phyloP scores from a whole-genome alignment of 306 rosid species.

The Purshia tridentata region DNA sequence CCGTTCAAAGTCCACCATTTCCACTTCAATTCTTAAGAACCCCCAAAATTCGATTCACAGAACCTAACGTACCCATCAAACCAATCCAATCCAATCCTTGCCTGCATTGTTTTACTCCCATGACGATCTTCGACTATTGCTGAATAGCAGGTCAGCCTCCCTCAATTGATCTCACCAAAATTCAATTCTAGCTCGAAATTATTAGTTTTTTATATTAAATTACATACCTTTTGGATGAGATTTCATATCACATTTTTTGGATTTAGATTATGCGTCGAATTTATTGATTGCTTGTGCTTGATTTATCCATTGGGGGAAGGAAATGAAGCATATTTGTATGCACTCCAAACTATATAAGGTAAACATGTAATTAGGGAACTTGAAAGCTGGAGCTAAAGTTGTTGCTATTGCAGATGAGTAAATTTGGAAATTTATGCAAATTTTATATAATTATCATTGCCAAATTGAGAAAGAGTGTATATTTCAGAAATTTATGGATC shows the following conservation, averaged over 20 bases:
- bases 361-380: background rate
- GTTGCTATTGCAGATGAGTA: background rate
- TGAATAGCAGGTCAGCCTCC: conserved; percentile 17
- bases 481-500: background rate
- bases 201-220: background rate
- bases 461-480: background rate
- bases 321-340: background rate
- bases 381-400: background rate
- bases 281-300: background rate
- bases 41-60: conserved; percentile 2
- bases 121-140: conserved; percentile 18
- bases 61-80: too few species aligned
- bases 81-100: background rate
- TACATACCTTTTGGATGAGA: background rate
- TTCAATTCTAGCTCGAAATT: background rate
- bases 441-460: background rate
- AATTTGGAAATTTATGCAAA: background rate
- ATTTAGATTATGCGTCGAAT: background rate
- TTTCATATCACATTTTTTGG: background rate
- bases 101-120: conserved; percentile 21
- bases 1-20: conserved; percentile 12
- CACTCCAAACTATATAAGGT: background rate
- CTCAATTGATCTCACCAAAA: background rate
- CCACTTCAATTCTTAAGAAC: conserved; percentile 2
- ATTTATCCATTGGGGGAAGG: background rate